Evolutionary conservation across 108 stramenopile genomes (phyloP).

Genomic region (Tribonema minus): DNA sequence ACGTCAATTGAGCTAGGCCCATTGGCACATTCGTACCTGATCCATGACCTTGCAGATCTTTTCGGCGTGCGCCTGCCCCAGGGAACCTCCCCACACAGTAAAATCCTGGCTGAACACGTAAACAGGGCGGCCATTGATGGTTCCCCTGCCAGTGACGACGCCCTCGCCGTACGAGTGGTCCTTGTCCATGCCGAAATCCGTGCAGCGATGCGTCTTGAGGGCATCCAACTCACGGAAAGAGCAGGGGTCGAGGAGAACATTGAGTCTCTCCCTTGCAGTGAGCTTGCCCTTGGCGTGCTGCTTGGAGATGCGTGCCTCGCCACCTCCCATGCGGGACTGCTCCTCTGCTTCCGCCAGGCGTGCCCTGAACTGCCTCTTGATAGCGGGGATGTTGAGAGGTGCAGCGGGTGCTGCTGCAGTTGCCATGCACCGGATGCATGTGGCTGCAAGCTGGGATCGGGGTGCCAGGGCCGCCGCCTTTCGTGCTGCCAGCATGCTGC

Average conservation of each 20-base stretch:
- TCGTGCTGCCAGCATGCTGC: too few species aligned
- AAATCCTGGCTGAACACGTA: slow-evolving; percentile 95
- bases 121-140: slow-evolving; percentile 65
- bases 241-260: slow-evolving; percentile 78
- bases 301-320: slow-evolving; percentile 66
- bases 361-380: slow-evolving; percentile 74
- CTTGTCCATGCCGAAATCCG: slow-evolving; percentile 92
- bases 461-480: too few species aligned
- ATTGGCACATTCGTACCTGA: too few species aligned
- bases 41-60: slow-evolving; percentile 99
- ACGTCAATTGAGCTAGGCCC: too few species aligned
- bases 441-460: too few species aligned
- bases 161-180: slow-evolving; percentile 87
- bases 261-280: slow-evolving; percentile 92
- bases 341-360: slow-evolving; percentile 61
- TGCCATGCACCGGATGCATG: too few species aligned
- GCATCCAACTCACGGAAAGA: slow-evolving; percentile 89
- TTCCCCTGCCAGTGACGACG: slow-evolving; percentile 61
- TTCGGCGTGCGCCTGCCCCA: slow-evolving; percentile 92
- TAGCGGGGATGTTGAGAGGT: slow-evolving; percentile 10
- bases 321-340: slow-evolving; percentile 77
- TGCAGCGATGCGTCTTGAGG: slow-evolving; percentile 90
- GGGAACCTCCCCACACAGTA: slow-evolving; percentile 93
- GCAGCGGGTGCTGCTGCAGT: background rate
- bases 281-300: slow-evolving; percentile 91